phyloP scores from a whole-genome alignment of 257 asterid genomes.

The Lycium ferocissimum region DNA sequence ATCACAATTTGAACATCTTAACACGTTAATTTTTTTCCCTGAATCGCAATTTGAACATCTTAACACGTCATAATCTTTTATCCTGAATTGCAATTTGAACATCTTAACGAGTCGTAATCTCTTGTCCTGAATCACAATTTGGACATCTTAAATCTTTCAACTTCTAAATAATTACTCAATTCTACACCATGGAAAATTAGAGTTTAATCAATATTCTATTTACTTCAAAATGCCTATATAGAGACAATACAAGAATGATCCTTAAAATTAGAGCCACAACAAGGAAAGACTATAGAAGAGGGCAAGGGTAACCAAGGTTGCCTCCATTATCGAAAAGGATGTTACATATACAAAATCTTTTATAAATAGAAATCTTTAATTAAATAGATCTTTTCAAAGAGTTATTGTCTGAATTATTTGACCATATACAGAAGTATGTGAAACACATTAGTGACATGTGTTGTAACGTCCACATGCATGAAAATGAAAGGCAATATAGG shows the following conservation, averaged over 20 bases:
- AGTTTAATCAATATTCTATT: neutral
- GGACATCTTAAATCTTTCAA: neutral
- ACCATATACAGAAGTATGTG: neutral
- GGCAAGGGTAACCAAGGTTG: slow-evolving; percentile 19
- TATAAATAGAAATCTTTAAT: neutral
- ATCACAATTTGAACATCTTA: neutral
- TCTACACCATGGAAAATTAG: neutral
- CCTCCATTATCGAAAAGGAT: neutral
- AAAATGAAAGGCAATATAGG: neutral
- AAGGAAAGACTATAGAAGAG: slow-evolving; percentile 25
- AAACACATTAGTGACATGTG: neutral
- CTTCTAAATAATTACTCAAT: neutral
- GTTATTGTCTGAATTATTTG: neutral
- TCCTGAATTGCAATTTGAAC: neutral
- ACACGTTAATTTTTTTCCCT: neutral
- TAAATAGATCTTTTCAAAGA: neutral
- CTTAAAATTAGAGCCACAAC: neutral
- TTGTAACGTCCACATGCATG: neutral
- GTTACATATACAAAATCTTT: neutral
- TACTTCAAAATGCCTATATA: neutral
- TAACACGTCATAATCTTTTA: neutral
- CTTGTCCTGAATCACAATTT: neutral
- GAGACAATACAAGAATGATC: neutral
- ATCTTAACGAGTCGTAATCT: neutral
- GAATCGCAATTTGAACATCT: neutral